phyloP scores from a whole-genome alignment of 148 eudicot genomes.

The Diospyros kaki region DNA sequence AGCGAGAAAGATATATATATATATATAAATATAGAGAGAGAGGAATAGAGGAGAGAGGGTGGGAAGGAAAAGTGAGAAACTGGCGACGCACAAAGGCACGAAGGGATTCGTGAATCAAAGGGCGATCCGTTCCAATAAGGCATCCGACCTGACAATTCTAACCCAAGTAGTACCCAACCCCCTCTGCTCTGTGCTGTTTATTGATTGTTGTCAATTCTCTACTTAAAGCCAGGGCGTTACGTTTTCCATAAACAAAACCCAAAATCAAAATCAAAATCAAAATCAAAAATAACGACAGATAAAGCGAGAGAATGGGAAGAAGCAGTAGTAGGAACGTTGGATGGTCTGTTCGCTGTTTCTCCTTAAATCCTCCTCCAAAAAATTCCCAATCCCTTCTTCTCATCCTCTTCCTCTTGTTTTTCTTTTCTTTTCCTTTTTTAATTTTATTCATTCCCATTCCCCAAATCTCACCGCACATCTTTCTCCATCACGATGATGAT shows the following conservation, averaged over 20 bases:
- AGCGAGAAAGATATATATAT: too few relatives aligned
- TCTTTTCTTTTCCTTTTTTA: background rate
- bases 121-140: background rate
- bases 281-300: background rate
- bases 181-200: too few relatives aligned
- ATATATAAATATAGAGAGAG: background rate
- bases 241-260: constrained; percentile 20
- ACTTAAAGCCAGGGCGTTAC: background rate
- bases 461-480: constrained; percentile 51
- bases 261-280: constrained; percentile 8
- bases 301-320: constrained; percentile 27
- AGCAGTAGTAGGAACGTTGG: constrained; percentile 20
- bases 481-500: constrained; percentile 14
- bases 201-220: background rate
- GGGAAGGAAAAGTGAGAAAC: constrained; percentile 6
- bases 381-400: constrained; percentile 9
- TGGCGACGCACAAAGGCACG: constrained; percentile 12
- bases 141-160: constrained; percentile 7
- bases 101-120: constrained; percentile 18
- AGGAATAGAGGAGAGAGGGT: too few relatives aligned
- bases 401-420: background rate
- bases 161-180: background rate
- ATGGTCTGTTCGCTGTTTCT: constrained; percentile 23
- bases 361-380: constrained; percentile 13
- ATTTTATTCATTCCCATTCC: constrained; percentile 22